phyloP scores from a whole-genome alignment of 192 early-diverging fungal species.

The Podila verticillata region DNA sequence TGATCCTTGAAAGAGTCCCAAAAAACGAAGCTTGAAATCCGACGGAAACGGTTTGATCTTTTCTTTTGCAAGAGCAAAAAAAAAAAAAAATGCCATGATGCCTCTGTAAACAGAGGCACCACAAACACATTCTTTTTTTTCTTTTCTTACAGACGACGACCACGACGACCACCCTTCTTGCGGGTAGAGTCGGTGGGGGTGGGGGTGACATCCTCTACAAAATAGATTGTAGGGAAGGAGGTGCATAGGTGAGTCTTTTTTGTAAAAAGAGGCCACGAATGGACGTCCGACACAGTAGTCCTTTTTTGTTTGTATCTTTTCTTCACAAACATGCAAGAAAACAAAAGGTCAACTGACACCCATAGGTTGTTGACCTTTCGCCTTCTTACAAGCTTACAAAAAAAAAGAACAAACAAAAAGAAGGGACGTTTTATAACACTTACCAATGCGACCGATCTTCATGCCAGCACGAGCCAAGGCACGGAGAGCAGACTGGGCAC shows the following conservation, averaged over 20 bases:
- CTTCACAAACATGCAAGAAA: background rate
- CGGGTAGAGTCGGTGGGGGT: conserved; percentile 99
- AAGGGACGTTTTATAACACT: background rate
- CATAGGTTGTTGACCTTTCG: background rate
- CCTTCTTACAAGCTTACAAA: background rate
- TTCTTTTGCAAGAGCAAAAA: background rate
- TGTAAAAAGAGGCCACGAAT: conserved; percentile 95
- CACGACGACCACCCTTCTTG: conserved; percentile 99
- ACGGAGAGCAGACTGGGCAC: conserved; percentile 98
- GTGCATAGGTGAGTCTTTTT: background rate
- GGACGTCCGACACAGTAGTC: conserved; percentile 81
- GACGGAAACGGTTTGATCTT: background rate
- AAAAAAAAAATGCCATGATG: background rate
- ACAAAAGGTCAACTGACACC: background rate
- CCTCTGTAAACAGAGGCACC: background rate
- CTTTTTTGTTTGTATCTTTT: background rate
- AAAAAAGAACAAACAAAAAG: background rate
- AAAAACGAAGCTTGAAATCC: background rate
- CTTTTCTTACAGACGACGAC: conserved; percentile 89
- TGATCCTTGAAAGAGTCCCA: too few relatives aligned
- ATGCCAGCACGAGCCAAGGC: conserved; percentile 98
- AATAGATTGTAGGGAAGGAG: background rate
- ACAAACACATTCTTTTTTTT: background rate
- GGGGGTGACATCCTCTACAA: conserved; percentile 98
- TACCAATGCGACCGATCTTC: conserved; percentile 92